These are phyloP conservation scores for Hypericum perforatum DNA, from an alignment of 345 rosid genomes.

Conservation along the genomic window DNA sequence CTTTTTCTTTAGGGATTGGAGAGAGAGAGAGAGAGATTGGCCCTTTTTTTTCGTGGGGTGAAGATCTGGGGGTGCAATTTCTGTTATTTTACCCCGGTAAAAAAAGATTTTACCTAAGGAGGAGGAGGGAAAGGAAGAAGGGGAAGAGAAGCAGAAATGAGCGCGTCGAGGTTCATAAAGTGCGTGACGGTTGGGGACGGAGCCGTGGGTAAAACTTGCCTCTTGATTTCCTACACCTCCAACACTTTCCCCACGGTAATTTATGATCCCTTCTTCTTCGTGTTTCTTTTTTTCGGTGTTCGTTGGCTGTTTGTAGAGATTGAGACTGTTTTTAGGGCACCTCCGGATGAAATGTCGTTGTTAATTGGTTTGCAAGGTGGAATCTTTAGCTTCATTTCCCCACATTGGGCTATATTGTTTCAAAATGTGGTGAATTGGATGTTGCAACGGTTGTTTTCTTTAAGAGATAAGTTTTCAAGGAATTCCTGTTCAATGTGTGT, in stretches of 20 bases:
- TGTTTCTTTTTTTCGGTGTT: neutral
- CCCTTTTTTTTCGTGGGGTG: constrained; percentile 4
- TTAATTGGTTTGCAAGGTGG: too few species aligned
- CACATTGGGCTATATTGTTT: too few species aligned
- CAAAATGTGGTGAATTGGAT: too few species aligned
- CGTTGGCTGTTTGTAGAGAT: neutral
- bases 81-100: neutral
- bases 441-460: too few species aligned
- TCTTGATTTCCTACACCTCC: constrained; percentile 4
- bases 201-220: constrained; percentile 3
- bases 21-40: constrained; percentile 4
- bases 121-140: neutral
- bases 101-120: neutral
- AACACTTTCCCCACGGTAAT: constrained; percentile 5
- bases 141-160: neutral
- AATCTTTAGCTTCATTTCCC: too few species aligned
- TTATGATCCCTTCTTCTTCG: neutral
- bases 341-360: neutral
- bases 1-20: neutral
- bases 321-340: neutral
- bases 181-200: constrained; percentile 3
- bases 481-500: too few species aligned
- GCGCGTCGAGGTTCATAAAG: constrained; percentile 7
- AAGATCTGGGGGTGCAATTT: constrained; percentile 22
- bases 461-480: too few species aligned